Evolutionary conservation across 495 filamentous ascomycete genomes (phyloP).

Genomic region (Xylaria nigripes): DNA sequence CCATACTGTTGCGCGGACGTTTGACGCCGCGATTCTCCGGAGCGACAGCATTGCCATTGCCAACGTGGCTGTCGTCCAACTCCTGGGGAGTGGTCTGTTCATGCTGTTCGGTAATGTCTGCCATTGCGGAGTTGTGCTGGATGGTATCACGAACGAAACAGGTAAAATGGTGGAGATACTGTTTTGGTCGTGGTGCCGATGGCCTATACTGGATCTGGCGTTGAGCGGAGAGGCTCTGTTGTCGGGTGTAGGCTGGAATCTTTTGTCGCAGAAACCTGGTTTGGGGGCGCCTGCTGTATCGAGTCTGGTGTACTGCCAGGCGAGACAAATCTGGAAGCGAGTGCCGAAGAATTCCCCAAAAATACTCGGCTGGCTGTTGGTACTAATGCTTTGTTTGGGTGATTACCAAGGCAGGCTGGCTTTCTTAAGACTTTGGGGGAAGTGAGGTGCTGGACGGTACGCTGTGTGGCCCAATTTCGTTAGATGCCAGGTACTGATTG

Average conservation of each 20-base stretch:
- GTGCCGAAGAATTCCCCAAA: constrained; percentile 22
- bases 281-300: constrained; percentile 43
- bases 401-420: constrained; percentile 9
- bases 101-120: constrained; percentile 56
- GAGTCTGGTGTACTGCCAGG: constrained; percentile 40
- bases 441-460: background rate
- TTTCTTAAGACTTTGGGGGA: constrained; percentile 4
- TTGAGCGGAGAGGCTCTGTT: constrained; percentile 41
- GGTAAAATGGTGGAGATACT: constrained; percentile 47
- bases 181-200: constrained; percentile 51
- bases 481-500: constrained; percentile 10
- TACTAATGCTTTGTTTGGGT: constrained; percentile 13
- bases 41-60: constrained; percentile 51
- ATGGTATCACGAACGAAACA: constrained; percentile 45
- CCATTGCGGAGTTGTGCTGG: constrained; percentile 40
- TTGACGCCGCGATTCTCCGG: constrained; percentile 77
- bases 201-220: constrained; percentile 52
- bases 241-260: constrained; percentile 31
- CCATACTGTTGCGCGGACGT: constrained; percentile 70
- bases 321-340: constrained; percentile 39
- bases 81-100: constrained; percentile 51
- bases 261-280: constrained; percentile 47
- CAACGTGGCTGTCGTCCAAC: constrained; percentile 55
- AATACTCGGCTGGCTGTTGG: constrained; percentile 8
- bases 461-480: constrained; percentile 12